Base-by-base conservation (phyloP, 495 filamentous ascomycete species). In the Trichocladium antarcticum region DNA sequence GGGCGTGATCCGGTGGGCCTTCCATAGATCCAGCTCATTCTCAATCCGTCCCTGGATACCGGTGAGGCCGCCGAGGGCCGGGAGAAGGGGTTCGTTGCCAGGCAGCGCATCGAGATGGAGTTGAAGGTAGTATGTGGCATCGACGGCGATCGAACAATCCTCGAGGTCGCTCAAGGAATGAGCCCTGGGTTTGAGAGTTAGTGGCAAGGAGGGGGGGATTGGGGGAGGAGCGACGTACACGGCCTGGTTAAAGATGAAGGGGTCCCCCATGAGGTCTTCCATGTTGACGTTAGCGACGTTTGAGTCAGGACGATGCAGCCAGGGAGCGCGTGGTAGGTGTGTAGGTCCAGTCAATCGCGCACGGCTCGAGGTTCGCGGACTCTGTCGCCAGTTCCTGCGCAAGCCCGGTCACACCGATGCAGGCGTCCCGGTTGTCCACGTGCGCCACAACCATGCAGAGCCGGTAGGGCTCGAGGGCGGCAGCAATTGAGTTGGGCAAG, bases 1-100 rank as follows among this genome's bases (percentile, higher is more conserved):
- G 29, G 81, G 85, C 24, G 64, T 77, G 37, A 88, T 82, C 45
- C 73, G 62, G 68, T 77, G 64, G 35, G 74, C 64, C 63, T 79
- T 69, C 77, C 89, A 76, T 55, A 71, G 67, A 53, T 79, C 73
- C 5, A 99, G 68, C 48, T 95, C 85, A 29, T 73, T 72, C 59
- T 85, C 76, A 47, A 97, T 83, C 44, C 80, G 80, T 28, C 64
- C 65, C 58, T 79, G 66, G 37, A 82, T 81, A 51, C 93, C 86
- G 1, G 93, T 90, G 48, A 86, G 76, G 38, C 93, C 93, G 21
- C 90, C 93, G 14, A 97, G 76, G 16, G 93, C 93, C 39, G 87
- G 76, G 22, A 97, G 75, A 16, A 99, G 78, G 19, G 89, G 87
- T 58, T 99, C 93, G 45, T 82, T 82, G 34, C 74, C 75, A 21